Evolutionary conservation across 495 filamentous ascomycete species (phyloP), one percentile per base, ranked within the genome.

Genomic region (Ramalina intermedia): DNA sequence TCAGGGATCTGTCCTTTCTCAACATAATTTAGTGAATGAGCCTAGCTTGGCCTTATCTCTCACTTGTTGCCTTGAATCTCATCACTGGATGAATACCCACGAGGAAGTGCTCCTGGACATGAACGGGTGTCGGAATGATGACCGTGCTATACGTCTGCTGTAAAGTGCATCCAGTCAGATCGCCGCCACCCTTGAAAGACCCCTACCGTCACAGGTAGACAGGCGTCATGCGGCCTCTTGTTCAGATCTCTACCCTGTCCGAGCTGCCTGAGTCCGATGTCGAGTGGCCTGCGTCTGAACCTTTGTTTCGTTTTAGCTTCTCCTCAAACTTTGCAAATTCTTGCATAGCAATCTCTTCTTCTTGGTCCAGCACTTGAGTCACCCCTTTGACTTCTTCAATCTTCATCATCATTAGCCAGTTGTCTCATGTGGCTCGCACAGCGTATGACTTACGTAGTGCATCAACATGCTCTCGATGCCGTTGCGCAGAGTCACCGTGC

Each of bases 391-490:
- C 91, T 62, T 96, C 91, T 63, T 95, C 88, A 54, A 98, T 94
- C 86, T 91, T 55, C 41, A 23, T 24, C 18, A 20, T 17, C 18
- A 37, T 55, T 36, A 55, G 52, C 37, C 20, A 9, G 8, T 6
- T 46, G 48, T 50, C 35, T 11, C 16, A 37, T 20, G 23, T 0
- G 16, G 16, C 23, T 36, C 41, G 35, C 27, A 26, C 6, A 11
- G 27, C 36, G 17, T 21, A 17, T 41, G 44, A 70, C 73, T 66
- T 54, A 76, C 74, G 56, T 84, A 84, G 58, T 82, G 80, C 89
- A 94, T 94, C 59, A 96, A 65, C 89, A 96, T 95, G 40, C 82
- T 84, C 70, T 98, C 93, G 61, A 98, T 98, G 9, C 91, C 91
- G 62, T 91, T 96, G 69, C 87, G 88, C 55, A 98, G 63, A 23